A percentile compares a stretch with the other conserved stretches of the same genome.
Evolutionary conservation across 1,284 basidiomycete species (phyloP).

Genomic region (Schizophyllum amplum): DNA sequence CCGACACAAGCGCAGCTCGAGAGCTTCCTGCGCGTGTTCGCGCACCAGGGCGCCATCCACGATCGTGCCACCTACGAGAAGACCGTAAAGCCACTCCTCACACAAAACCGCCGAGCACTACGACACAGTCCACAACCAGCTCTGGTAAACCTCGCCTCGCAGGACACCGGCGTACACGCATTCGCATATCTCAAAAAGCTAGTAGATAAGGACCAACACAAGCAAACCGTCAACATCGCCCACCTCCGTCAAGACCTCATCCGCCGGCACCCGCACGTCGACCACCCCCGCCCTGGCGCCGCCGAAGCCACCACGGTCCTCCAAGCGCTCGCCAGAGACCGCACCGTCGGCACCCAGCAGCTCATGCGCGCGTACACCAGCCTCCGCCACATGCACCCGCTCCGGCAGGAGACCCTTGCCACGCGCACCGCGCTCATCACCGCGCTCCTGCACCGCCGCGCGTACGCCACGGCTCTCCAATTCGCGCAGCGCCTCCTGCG

Average conservation of each 20-base stretch:
- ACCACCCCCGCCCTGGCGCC: conserved; percentile 17
- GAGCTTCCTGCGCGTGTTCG: conserved; percentile 40
- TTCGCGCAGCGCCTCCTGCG: conserved; percentile 38
- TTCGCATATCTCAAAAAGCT: conserved; percentile 37
- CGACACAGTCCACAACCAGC: no score
- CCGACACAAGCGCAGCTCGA: conserved; percentile 38
- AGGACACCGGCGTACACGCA: conserved; percentile 33
- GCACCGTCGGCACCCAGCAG: conserved; percentile 17
- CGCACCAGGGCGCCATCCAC: conserved; percentile 32
- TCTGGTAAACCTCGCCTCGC: conserved; percentile 21
- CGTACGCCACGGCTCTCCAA: conserved; percentile 28
- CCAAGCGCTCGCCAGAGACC: conserved; percentile 25
- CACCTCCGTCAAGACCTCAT: conserved; percentile 6
- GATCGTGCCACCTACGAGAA: conserved; percentile 29
- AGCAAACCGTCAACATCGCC: conserved; percentile 4
- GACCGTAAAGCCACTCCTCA: conserved; percentile 22
- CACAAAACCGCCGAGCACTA: not conserved
- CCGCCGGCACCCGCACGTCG: conserved; percentile 9
- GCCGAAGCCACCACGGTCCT: conserved; percentile 28
- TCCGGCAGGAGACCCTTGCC: conserved; percentile 29
- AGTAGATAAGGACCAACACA: conserved; percentile 1
- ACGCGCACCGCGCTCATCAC: conserved; percentile 44
- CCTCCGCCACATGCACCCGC: conserved; percentile 11
- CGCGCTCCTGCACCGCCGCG: conserved; percentile 37
- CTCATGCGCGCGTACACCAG: conserved; percentile 32